Evolutionary conservation across 2,329 filamentous ascomycete species (phyloP), one percentile per base, ranked within the genome.

Genomic region (Colletotrichum lentis): DNA sequence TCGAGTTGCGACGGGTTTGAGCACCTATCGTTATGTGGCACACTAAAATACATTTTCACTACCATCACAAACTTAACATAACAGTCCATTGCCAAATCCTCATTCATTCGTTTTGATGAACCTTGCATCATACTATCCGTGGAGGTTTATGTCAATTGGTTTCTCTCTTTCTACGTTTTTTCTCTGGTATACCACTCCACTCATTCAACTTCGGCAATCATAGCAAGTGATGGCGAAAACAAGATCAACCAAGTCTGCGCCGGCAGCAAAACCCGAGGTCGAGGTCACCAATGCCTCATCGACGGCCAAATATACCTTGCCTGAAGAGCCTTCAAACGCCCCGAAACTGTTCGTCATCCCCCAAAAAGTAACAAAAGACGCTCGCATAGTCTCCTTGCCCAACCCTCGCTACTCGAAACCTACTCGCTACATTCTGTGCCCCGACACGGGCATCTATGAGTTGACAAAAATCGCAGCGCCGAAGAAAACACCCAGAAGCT

Each of bases 321-420:
- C 81, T 5, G 59, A 80, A 16, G 77, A 78, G 54, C 74, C 76
- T 12, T 71, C 77, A 27, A 84, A 81, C 47, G 80, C 85, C 11
- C 83, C 84, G 3, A 84, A 83, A 62, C 76, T 91, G 55, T 88
- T 91, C 75, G 82, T 91, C 65, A 78, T 91, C 6, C 89, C 89
- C 16, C 82, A 80, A n/a, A 79, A 81, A 69, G 83, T 85, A 16
- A 83, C 80, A 0, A 66, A 80, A n/a, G 80, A 84, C 4, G 85
- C 88, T 24, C 84, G 84, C 62, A 85, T 91, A 62, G 80, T 90
- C 59, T 85, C 84, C 1, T 81, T 91, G 44, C 83, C 85, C 22
- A 84, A 91, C 71, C 88, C 89, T 4, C 83, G 87, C 73, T 83
- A 84, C 72, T 77, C 77, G 20, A 83, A 80, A 39, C 84, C 86